Evolutionary conservation across 2,329 filamentous ascomycete species (phyloP).

Genomic region (Xylariomycetidae sp.): DNA sequence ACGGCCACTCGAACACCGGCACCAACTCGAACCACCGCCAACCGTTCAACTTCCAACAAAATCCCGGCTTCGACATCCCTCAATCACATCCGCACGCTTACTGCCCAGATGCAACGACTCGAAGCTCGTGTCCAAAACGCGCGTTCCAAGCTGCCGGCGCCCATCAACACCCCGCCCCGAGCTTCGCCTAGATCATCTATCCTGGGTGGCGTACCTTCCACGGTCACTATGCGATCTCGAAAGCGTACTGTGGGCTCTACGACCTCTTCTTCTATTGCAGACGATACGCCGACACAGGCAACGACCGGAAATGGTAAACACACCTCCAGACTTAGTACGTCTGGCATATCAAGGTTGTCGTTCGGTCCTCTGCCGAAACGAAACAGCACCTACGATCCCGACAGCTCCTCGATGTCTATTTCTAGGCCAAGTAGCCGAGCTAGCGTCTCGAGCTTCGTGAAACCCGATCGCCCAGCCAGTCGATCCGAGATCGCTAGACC

Average conservation of each 20-base stretch:
- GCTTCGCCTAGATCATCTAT: conserved; percentile 63
- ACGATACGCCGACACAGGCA: conserved; percentile 49
- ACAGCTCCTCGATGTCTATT: conserved; percentile 34
- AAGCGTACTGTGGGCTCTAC: conserved; percentile 61
- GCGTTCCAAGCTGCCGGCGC: conserved; percentile 84
- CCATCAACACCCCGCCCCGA: conserved; percentile 71
- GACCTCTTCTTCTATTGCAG: conserved; percentile 44
- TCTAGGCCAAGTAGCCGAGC: conserved; percentile 72
- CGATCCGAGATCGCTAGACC: conserved; percentile 57
- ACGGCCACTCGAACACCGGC: conserved; percentile 43
- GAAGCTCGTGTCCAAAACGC: conserved; percentile 90
- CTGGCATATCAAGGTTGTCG: conserved; percentile 58
- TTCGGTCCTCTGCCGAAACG: conserved; percentile 59
- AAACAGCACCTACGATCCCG: conserved; percentile 37
- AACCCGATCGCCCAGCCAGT: conserved; percentile 48
- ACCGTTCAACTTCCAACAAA: conserved; percentile 42
- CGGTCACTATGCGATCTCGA: conserved; percentile 62
- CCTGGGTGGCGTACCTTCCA: conserved; percentile 45
- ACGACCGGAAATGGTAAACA: conserved; percentile 40
- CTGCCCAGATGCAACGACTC: conserved; percentile 94
- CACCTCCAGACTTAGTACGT: conserved; percentile 55
- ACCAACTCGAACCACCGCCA: conserved; percentile 42
- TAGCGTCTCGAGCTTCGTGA: conserved; percentile 43
- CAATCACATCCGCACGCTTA: conserved; percentile 87
- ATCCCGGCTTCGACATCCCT: conserved; percentile 65